phyloP scores from a whole-genome alignment of 495 filamentous ascomycete species.

The Acidomyces sp. region DNA sequence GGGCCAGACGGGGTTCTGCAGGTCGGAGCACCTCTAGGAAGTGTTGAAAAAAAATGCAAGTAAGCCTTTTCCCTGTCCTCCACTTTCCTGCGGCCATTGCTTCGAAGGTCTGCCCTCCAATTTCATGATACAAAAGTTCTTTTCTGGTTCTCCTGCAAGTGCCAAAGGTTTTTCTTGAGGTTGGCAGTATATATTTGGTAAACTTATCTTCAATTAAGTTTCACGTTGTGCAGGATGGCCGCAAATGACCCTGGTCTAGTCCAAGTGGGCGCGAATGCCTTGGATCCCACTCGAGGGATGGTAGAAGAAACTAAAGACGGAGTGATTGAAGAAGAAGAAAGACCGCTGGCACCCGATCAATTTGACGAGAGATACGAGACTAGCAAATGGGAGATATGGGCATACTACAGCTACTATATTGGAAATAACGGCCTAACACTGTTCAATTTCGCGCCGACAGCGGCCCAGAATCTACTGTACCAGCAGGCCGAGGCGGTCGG shows the following conservation, averaged over 20 bases:
- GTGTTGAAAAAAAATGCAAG: no score
- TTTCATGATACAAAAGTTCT: no score
- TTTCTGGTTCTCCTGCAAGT: no score
- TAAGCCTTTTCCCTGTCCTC: no score
- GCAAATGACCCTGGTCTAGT: conserved; percentile 17
- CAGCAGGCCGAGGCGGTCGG: conserved; percentile 34
- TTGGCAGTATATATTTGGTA: no score
- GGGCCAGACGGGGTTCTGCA: no score
- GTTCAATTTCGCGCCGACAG: conserved; percentile 58
- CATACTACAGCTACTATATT: conserved; percentile 55
- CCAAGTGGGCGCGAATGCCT: conserved; percentile 11
- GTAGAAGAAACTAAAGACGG: conserved; percentile 13
- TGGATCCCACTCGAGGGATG: conserved; percentile 16
- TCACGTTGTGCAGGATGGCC: conserved; percentile 20
- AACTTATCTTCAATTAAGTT: no score
- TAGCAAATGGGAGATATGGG: conserved; percentile 47
- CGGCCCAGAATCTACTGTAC: conserved; percentile 49
- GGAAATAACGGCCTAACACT: conserved; percentile 54
- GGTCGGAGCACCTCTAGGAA: no score
- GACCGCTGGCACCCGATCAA: conserved; percentile 35
- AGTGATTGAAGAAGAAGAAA: conserved; percentile 23
- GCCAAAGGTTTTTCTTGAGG: no score
- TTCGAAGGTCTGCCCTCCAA: no score
- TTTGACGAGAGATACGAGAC: conserved; percentile 40
- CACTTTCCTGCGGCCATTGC: no score